Percentiles rank a stretch among this genome's conserved stretches.
phyloP scores from a whole-genome alignment of 805 yeast genomes.

The Myxozyma sirexii region DNA sequence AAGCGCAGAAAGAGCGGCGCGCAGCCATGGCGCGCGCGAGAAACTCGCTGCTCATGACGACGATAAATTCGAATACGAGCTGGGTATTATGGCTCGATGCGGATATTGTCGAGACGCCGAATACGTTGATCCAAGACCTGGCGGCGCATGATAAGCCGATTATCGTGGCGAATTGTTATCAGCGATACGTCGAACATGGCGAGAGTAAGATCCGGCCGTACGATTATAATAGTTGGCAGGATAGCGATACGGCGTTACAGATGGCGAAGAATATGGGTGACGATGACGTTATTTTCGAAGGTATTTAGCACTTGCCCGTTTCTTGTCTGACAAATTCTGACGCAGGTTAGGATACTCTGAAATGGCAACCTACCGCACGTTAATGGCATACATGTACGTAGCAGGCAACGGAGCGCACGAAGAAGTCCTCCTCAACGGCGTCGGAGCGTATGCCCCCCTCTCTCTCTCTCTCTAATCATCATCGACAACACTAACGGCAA shows the following conservation, averaged over 20 bases:
- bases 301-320: too few species aligned
- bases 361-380: slow-evolving; percentile 88
- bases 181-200: slow-evolving; percentile 67
- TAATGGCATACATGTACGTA: slow-evolving; percentile 86
- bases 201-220: slow-evolving; percentile 75
- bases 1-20: slow-evolving; percentile 86
- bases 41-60: slow-evolving; percentile 85
- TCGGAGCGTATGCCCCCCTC: slow-evolving; percentile 59
- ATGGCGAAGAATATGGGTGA: slow-evolving; percentile 73
- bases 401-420: slow-evolving; percentile 61
- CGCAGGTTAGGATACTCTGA: slow-evolving; percentile 59
- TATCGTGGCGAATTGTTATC: slow-evolving; percentile 90
- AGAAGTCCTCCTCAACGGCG: slow-evolving; percentile 91
- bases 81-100: slow-evolving; percentile 98
- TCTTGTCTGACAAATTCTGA: not conserved
- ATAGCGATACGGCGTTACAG: slow-evolving; percentile 70
- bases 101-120: slow-evolving; percentile 88
- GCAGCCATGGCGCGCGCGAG: slow-evolving; percentile 91
- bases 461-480: not conserved
- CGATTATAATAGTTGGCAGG: slow-evolving; percentile 91
- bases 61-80: slow-evolving; percentile 83
- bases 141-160: slow-evolving; percentile 83
- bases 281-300: slow-evolving; percentile 94
- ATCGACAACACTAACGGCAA: not conserved
- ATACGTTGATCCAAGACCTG: slow-evolving; percentile 81